Conservation (phyloP, 805 yeast genomes). For the Yarrowia yakushimensis region DNA sequence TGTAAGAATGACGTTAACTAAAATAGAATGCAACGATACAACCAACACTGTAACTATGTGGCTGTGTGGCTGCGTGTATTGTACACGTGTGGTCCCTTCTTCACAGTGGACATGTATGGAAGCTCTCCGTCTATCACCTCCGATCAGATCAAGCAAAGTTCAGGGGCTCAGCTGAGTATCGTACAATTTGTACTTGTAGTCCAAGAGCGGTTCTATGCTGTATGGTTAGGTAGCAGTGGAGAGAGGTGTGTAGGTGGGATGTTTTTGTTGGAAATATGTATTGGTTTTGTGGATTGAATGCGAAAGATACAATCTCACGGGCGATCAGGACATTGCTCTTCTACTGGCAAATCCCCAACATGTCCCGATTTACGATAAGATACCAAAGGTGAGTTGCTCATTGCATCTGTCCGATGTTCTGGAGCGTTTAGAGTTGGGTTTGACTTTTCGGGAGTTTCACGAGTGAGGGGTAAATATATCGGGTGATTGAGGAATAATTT, state of each 20-base stretch:
- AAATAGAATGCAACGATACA: neutral
- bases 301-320: too few relatives aligned
- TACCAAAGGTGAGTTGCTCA: neutral
- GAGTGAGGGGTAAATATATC: neutral
- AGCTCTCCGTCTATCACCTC: neutral
- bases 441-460: neutral
- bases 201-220: too few relatives aligned
- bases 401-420: conserved; percentile 13
- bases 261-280: too few relatives aligned
- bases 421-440: conserved; percentile 6
- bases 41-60: neutral
- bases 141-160: neutral
- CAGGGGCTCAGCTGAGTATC: neutral
- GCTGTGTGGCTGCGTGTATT: too few relatives aligned
- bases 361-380: too few relatives aligned
- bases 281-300: too few relatives aligned
- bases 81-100: too few relatives aligned
- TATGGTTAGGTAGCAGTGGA: too few relatives aligned
- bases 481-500: neutral
- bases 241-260: neutral
- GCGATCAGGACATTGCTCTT: too few relatives aligned
- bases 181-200: too few relatives aligned
- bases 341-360: too few relatives aligned
- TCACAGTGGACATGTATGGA: neutral
- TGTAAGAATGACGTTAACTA: neutral